Evolutionary conservation across 2,329 filamentous ascomycete genomes (phyloP), one percentile per base, ranked within the genome.

Genomic region (Fusarium albidum): DNA sequence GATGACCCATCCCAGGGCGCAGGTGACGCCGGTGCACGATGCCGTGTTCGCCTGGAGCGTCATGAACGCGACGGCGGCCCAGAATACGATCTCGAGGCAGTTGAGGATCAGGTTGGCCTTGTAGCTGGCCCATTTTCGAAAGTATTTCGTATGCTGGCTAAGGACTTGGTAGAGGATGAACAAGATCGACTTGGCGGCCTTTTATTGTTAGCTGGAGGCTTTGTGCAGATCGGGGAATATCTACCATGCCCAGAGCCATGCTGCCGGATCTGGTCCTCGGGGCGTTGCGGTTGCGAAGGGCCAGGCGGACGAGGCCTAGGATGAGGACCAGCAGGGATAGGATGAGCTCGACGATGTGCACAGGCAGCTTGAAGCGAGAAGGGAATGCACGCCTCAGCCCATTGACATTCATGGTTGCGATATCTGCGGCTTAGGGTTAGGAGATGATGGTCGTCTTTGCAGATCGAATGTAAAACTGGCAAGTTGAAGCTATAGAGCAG

Each of bases 71-170:
- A 43, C 40, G 6, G 40, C 40, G 6, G 28, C 14, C 40, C 40
- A 43, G 15, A 44, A 44, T 10, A 44, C 41, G 14, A 44, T 34
- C 11, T 44, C 31, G 8, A 44, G 41, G 18, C 18, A 34, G n/a
- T 34, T 44, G n/a, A 44, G 31, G 31, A 44, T 44, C 21, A 44
- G 21, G 10, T 35, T 35, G 4, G 31, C 41, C 21, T 28, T 35
- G 41, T 34, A 34, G n/a, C 41, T 44, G 18, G 34, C 34, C 41
- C 41, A 44, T 18, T 44, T 44, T 33, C 41, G 41, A 10, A 44
- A 44, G 41, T 35, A 44, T 10, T 21, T 25, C n/a, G 31, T 35
- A 10, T 44, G 41, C 14, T 44, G 41, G 21, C 29, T 34, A 4
- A 44, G 31, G 8, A 44, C 41, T 29, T 44, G 41, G 13, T 28